Evolutionary conservation across 2,329 filamentous ascomycete species (phyloP).

Genomic region (Calonectria pseudoreteaudii): DNA sequence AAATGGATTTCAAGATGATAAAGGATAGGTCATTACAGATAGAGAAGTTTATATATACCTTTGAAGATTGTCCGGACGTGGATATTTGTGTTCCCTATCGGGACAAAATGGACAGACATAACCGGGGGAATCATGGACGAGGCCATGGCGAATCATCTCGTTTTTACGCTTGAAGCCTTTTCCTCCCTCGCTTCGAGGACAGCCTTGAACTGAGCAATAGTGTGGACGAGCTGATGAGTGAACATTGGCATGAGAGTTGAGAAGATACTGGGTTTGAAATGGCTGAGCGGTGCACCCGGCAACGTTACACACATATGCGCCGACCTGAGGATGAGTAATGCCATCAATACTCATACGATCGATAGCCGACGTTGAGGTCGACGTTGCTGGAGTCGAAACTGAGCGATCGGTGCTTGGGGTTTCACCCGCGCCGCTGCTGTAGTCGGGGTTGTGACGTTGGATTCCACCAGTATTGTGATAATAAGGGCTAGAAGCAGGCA

Average conservation of each 20-base stretch:
- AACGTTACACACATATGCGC: constrained; percentile 68
- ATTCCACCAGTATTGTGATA: constrained; percentile 48
- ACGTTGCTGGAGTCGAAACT: constrained; percentile 55
- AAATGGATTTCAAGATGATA: neutral
- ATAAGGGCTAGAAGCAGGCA: constrained; percentile 54
- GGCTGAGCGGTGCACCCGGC: constrained; percentile 76
- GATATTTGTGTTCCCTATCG: constrained; percentile 93
- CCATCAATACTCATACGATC: constrained; percentile 71
- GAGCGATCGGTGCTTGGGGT: constrained; percentile 60
- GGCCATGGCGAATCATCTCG: constrained; percentile 80
- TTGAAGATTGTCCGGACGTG: constrained; percentile 94
- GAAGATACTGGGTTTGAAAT: constrained; percentile 81
- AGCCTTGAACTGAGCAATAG: constrained; percentile 73
- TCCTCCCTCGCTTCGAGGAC: constrained; percentile 71
- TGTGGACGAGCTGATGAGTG: constrained; percentile 75
- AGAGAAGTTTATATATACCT: constrained; percentile 66
- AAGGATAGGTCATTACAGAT: constrained; percentile 13
- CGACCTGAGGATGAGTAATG: constrained; percentile 64
- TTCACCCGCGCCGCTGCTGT: constrained; percentile 57
- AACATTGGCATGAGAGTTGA: constrained; percentile 84
- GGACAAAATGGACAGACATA: constrained; percentile 98
- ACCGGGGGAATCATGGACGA: constrained; percentile 93
- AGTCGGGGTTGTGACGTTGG: constrained; percentile 55
- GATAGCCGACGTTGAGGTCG: constrained; percentile 52
- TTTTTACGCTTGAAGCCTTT: constrained; percentile 80